Evolutionary conservation across 2,329 filamentous ascomycete genomes (phyloP), one percentile per base, ranked within the genome.

Genomic region (Truncatella angustata): DNA sequence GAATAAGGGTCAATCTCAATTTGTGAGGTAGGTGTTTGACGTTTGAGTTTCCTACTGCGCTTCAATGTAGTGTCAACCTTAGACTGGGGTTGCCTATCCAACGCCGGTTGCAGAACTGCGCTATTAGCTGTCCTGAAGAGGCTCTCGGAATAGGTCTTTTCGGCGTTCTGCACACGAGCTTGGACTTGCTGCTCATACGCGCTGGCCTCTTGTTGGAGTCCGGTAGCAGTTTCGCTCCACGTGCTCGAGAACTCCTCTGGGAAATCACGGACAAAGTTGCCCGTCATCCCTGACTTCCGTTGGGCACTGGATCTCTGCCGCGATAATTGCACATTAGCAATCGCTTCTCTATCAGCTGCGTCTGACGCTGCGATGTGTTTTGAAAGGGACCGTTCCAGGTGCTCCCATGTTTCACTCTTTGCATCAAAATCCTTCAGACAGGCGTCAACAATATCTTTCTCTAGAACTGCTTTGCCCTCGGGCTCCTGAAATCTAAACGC

Each of bases 211-310:
- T 32, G 35, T 20, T 51, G 39, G n/a, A 46, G 49, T 12, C 49
- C 42, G 11, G 39, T 30, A 20, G 24, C 10, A 47, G 23, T 39
- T 5, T 53, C 58, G 36, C 63, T 66, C 78, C 77, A 80, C 1
- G 70, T 70, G 4, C 62, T 61, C 0, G 70, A 58, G 50, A 78
- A 80, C 3, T 81, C 77, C 53, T 81, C 77, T 0, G 78, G 76
- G 53, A 81, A 81, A 59, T 81, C 79, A 28, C 72, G 73, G 7
- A 66, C 64, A 54, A 73, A 80, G 55, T 75, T 78, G 4, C 78
- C 78, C 7, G 74, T 78, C 45, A 80, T 37, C 24, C 32, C 51
- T 28, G 53, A 50, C 56, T 58, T 53, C 24, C 49, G 56, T 53
- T 62, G 49, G 36, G 61, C 56, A 30, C 57, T 60, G n/a, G 53